Evolutionary conservation across 2,329 filamentous ascomycete species (phyloP).

Genomic region (Ascochyta viciae-villosae): DNA sequence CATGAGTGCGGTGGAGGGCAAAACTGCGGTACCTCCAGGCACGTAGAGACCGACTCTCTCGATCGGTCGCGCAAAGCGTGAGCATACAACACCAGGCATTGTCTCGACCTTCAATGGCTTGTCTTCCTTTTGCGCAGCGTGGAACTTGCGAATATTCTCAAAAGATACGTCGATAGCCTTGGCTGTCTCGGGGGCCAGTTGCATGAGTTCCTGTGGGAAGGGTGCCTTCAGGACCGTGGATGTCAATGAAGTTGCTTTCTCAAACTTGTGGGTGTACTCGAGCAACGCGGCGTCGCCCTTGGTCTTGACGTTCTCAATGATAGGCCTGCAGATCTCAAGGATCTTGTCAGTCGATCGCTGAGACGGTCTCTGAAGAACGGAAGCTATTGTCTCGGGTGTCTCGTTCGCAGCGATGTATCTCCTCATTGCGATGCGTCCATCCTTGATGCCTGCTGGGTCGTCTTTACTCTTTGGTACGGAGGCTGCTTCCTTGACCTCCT

Average conservation of each 20-base stretch:
- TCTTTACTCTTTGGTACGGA: slow-evolving; percentile 60
- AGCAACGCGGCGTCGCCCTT: slow-evolving; percentile 88
- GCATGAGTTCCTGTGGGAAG: slow-evolving; percentile 85
- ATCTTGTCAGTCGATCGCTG: slow-evolving; percentile 96
- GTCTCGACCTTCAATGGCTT: slow-evolving; percentile 88
- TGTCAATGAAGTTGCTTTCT: slow-evolving; percentile 89
- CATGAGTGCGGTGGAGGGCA: slow-evolving; percentile 97
- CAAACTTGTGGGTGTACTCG: slow-evolving; percentile 96
- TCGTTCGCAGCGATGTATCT: slow-evolving; percentile 74
- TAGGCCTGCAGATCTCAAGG: slow-evolving; percentile 87
- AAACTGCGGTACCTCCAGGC: slow-evolving; percentile 93
- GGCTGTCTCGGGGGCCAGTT: slow-evolving; percentile 81
- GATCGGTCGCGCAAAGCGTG: slow-evolving; percentile 89
- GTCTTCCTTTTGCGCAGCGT: slow-evolving; percentile 86
- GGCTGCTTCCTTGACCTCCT: slow-evolving; percentile 59
- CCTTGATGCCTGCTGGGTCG: slow-evolving; percentile 57
- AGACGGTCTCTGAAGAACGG: slow-evolving; percentile 84
- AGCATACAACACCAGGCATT: slow-evolving; percentile 96
- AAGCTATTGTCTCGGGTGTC: slow-evolving; percentile 69
- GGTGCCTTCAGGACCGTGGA: slow-evolving; percentile 90
- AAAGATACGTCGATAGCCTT: slow-evolving; percentile 93
- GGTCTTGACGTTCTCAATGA: slow-evolving; percentile 84
- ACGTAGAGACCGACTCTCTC: slow-evolving; percentile 97
- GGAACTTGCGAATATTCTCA: slow-evolving; percentile 94
- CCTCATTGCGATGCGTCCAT: slow-evolving; percentile 79